These are phyloP conservation scores for Penicillium janthinellum DNA, from an alignment of 2,329 filamentous ascomycete genomes.

Conservation along the genomic window DNA sequence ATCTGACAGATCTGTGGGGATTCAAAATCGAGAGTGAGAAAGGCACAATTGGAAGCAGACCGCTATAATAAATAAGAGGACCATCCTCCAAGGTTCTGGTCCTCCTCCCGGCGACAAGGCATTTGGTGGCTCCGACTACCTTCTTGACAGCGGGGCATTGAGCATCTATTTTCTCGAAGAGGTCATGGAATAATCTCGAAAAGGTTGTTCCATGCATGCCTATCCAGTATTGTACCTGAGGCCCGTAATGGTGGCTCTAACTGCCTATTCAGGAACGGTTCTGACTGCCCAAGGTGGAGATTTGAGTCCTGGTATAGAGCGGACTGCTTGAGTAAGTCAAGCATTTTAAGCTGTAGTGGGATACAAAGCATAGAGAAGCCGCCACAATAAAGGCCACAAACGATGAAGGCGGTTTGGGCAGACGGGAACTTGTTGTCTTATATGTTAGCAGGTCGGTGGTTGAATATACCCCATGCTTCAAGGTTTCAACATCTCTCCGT, in stretches of 20 bases:
- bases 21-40: neutral
- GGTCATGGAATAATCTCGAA: neutral
- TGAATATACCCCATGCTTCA: neutral
- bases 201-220: neutral
- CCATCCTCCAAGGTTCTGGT: too few relatives aligned
- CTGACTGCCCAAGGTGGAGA: slow-evolving; percentile 3
- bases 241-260: neutral
- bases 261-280: slow-evolving; percentile 6
- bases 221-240: neutral
- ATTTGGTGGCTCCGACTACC: neutral
- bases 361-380: neutral
- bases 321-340: neutral
- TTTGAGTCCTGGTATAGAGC: neutral
- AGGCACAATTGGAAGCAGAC: neutral
- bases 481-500: neutral
- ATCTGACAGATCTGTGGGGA: neutral
- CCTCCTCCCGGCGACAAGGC: neutral
- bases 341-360: neutral
- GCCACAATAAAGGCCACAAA: neutral
- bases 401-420: neutral
- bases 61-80: neutral
- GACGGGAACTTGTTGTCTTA: neutral
- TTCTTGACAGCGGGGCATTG: neutral
- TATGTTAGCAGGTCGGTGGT: neutral
- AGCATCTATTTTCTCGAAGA: too few relatives aligned